Evolutionary conservation across 2,329 filamentous ascomycete genomes (phyloP), one percentile per base, ranked within the genome.

Genomic region (Phialemoniopsis sp.): DNA sequence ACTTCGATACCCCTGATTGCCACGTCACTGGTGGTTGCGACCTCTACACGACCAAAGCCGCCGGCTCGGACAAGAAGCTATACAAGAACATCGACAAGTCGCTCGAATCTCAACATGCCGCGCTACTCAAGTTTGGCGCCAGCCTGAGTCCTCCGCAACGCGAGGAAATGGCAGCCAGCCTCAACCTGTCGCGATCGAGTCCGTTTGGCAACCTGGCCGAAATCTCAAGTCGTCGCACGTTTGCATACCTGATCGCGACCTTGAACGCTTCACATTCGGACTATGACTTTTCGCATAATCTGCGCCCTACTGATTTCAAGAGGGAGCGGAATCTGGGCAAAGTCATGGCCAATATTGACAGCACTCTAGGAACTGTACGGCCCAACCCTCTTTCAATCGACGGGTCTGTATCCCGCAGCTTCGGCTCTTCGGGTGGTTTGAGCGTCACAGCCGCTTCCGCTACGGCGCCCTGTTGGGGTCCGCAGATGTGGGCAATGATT

Each of bases 21-120:
- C 87, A 91, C 51, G 86, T 98, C 44, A 85, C 89, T 19, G 93
- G 93, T 53, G 87, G 88, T 48, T 97, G 91, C 72, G 93, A 98
- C 63, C 76, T 97, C 14, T 98, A 96, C 72, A 97, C 91, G 9
- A 96, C 90, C 18, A 98, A 98, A 66, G 90, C 93, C 21, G 89
- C 91, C 40, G 89, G 90, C 34, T 84, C 85, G 47, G 93, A 98
- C 62, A 96, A 96, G 77, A 97, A 97, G 60, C 73, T 98, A 8
- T 96, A 96, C 73, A 94, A 90, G 66, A 87, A 85, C 58, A 97
- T 98, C 57, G 90, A 96, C 59, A 26, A 87, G 56, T 89, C 87
- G 21, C 79, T 98, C 43, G 89, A 94, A 62, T 86, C 87, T 29
- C 89, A 95, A 62, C 89, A 97, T 73, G 87, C 89, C 51, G 87